A percentile compares a stretch with the other conserved stretches of the same genome.
Evolutionary conservation across 306 rosid species (phyloP).

Genomic region (Spatholobus suberectus): DNA sequence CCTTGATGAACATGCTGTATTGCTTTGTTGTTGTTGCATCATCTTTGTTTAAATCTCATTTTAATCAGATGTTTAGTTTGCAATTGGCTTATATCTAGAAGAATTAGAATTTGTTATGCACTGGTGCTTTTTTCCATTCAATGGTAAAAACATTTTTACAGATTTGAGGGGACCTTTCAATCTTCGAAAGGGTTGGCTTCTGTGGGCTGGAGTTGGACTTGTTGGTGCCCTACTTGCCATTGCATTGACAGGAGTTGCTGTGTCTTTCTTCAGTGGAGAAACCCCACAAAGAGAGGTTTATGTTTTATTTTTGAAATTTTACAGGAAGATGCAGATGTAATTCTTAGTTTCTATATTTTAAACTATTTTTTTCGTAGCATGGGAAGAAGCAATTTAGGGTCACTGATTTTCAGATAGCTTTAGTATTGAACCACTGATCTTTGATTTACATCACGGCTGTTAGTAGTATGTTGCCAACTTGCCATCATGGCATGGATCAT

Average conservation of each 20-base stretch:
- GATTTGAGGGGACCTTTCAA: conserved; percentile 83
- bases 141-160: conserved; percentile 49
- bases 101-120: conserved; percentile 21
- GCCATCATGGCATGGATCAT: not conserved
- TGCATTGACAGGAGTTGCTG: conserved; percentile 72
- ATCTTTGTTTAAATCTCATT: conserved; percentile 21
- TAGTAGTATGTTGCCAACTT: conserved; percentile 17
- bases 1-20: conserved; percentile 6
- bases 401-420: conserved; percentile 5
- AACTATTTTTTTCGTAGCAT: conserved; percentile 4
- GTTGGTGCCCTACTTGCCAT: conserved; percentile 75
- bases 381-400: not conserved
- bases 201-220: conserved; percentile 97
- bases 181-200: conserved; percentile 91
- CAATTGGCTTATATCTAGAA: conserved; percentile 26
- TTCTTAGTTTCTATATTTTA: conserved; percentile 30
- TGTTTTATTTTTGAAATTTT: conserved; percentile 30
- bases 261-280: conserved; percentile 72
- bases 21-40: conserved; percentile 17
- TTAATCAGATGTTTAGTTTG: conserved; percentile 14
- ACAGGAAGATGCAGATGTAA: conserved; percentile 18
- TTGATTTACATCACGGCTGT: not conserved
- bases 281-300: conserved; percentile 86
- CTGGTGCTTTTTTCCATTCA: conserved; percentile 12
- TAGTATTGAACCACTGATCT: conserved; percentile 13